Evolutionary conservation across 2,329 filamentous ascomycete genomes (phyloP).

Genomic region (Ophiocordyceps sinensis): DNA sequence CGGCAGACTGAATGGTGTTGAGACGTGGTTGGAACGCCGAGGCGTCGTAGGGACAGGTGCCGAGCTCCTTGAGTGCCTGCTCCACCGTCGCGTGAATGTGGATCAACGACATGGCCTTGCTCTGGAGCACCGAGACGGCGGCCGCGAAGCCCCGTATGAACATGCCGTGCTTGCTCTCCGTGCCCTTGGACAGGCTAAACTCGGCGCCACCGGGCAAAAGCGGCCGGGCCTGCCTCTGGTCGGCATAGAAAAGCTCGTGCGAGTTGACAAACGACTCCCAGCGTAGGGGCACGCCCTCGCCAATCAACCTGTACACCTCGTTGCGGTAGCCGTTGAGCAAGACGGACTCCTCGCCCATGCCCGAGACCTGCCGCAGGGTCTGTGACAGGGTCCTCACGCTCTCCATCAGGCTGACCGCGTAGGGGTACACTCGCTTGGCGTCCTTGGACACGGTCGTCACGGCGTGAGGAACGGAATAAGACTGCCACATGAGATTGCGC

Average conservation of each 20-base stretch:
- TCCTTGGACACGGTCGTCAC: constrained; percentile 96
- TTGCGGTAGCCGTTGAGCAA: constrained; percentile 85
- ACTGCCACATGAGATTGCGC: constrained; percentile 87
- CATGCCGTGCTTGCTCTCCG: constrained; percentile 87
- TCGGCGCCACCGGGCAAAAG: constrained; percentile 22
- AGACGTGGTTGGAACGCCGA: constrained; percentile 68
- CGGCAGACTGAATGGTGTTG: constrained; percentile 75
- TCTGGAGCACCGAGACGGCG: constrained; percentile 75
- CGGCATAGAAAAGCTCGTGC: constrained; percentile 67
- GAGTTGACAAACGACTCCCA: constrained; percentile 99
- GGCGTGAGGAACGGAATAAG: constrained; percentile 83
- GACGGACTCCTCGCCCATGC: constrained; percentile 78
- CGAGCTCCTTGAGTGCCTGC: constrained; percentile 69
- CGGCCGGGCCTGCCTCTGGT: constrained; percentile 30
- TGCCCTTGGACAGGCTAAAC: constrained; percentile 33
- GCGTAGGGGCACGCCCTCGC: constrained; percentile 75
- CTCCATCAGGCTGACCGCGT: constrained; percentile 96
- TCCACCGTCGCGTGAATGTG: constrained; percentile 70
- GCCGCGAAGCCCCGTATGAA: constrained; percentile 90
- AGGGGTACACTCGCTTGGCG: constrained; percentile 96
- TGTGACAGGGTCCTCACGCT: constrained; percentile 89
- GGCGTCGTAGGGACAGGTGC: constrained; percentile 69
- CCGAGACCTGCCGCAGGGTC: constrained; percentile 67
- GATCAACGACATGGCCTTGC: constrained; percentile 66
- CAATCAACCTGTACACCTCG: constrained; percentile 69